Percentiles rank a stretch among this genome's conserved stretches.
Conservation (phyloP, 2,329 filamentous ascomycete genomes). For the Myriosclerotinia scirpicola region DNA sequence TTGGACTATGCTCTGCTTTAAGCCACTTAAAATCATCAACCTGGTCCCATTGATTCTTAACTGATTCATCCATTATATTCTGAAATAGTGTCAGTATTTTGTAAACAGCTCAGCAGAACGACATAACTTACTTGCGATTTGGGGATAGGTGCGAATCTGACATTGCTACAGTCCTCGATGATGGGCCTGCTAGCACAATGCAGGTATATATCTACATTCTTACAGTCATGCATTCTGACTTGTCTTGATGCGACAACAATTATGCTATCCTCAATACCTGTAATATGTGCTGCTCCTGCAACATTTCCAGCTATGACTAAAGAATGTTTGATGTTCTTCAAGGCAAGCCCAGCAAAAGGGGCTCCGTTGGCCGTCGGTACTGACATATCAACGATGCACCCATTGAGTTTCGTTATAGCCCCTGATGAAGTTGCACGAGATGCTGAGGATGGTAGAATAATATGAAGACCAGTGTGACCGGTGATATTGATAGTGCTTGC, state of each 20-base stretch:
- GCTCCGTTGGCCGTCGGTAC: constrained; percentile 58
- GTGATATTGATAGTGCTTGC: constrained; percentile 63
- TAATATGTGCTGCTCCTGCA: constrained; percentile 79
- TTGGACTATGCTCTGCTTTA: constrained; percentile 79
- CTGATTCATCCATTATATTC: constrained; percentile 34
- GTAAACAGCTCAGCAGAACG: not conserved
- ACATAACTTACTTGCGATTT: constrained; percentile 59
- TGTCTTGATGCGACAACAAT: constrained; percentile 80
- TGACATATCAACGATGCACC: constrained; percentile 80
- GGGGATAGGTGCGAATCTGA: constrained; percentile 80
- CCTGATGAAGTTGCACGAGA: constrained; percentile 71
- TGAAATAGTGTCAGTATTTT: constrained; percentile 27
- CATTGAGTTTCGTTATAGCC: constrained; percentile 65
- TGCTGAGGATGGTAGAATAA: constrained; percentile 72
- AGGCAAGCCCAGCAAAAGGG: constrained; percentile 68
- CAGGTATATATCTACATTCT: constrained; percentile 79
- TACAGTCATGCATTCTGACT: constrained; percentile 87
- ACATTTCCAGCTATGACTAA: constrained; percentile 79
- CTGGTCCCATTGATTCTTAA: constrained; percentile 76
- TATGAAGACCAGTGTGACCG: constrained; percentile 67
- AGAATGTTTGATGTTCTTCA: constrained; percentile 69
- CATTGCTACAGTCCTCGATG: constrained; percentile 79
- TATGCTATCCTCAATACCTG: constrained; percentile 68
- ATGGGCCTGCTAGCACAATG: constrained; percentile 82
- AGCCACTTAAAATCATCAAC: constrained; percentile 99